Percentiles rank a stretch among this genome's conserved stretches.
phyloP scores from a whole-genome alignment of 352 stramenopile genomes.

The Globisporangium paddicum region DNA sequence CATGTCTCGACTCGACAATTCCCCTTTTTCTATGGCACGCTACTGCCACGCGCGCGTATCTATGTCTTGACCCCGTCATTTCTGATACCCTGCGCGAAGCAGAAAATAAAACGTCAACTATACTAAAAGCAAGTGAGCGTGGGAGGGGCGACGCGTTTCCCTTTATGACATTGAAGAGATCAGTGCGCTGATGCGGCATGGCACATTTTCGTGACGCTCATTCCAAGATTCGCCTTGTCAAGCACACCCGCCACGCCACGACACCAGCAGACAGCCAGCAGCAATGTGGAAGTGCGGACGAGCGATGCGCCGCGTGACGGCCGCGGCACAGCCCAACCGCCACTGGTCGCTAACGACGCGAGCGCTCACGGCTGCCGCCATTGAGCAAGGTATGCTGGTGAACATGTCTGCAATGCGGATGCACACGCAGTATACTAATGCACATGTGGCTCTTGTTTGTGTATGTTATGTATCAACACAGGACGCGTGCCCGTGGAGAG shows the following conservation, averaged over 20 bases:
- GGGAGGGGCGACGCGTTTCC: constrained; percentile 11
- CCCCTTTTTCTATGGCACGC: background rate
- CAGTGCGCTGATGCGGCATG: background rate
- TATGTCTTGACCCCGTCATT: background rate
- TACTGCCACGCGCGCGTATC: constrained; percentile 5
- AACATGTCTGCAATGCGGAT: too few species aligned
- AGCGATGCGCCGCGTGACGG: constrained; percentile 15
- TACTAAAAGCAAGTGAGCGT: background rate
- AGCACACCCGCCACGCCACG: constrained; percentile 2
- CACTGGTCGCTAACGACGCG: constrained; percentile 11
- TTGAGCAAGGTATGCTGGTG: constrained; percentile 19
- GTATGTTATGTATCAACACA: background rate
- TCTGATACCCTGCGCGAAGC: background rate
- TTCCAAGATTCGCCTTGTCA: constrained; percentile 8
- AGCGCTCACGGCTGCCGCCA: constrained; percentile 28
- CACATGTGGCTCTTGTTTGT: too few species aligned
- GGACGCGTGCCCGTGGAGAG: constrained; percentile 42
- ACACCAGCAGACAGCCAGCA: background rate
- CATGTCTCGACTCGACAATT: background rate
- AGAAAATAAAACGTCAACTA: background rate
- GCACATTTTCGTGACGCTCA: background rate
- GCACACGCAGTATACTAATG: too few species aligned
- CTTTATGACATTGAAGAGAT: constrained; percentile 8
- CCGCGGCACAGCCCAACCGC: constrained; percentile 3
- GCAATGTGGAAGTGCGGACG: constrained; percentile 12